Percentiles rank a stretch among this genome's conserved stretches.
Evolutionary conservation across 2,329 filamentous ascomycete species (phyloP).

Genomic region (Plenodomus lindquistii): DNA sequence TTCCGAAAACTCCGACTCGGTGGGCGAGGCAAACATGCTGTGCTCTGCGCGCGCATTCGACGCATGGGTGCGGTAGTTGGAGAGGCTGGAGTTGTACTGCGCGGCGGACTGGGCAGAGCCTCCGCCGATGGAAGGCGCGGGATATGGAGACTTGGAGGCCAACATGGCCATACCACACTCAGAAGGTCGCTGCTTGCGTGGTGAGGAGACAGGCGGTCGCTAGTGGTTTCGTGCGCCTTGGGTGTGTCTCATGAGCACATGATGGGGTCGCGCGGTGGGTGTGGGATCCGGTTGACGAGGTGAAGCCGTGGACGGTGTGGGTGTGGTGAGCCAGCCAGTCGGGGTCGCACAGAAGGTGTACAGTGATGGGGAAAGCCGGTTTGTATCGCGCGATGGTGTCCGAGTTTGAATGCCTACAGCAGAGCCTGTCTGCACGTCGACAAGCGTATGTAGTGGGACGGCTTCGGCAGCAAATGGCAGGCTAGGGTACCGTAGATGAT

Average conservation of each 20-base stretch:
- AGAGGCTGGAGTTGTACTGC: constrained; percentile 41
- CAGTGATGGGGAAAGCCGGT: neutral
- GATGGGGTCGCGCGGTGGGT: constrained; percentile 8
- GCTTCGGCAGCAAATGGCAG: neutral
- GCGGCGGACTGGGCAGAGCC: constrained; percentile 34
- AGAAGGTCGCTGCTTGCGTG: constrained; percentile 2
- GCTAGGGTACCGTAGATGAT: neutral
- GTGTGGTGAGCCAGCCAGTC: constrained; percentile 2
- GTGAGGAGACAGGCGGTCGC: constrained; percentile 1
- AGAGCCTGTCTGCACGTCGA: neutral
- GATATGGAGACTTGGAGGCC: constrained; percentile 73
- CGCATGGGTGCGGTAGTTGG: constrained; percentile 42
- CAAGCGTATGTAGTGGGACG: neutral
- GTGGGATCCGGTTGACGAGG: neutral
- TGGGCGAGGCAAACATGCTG: constrained; percentile 73
- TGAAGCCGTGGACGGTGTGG: constrained; percentile 1
- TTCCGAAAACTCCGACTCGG: constrained; percentile 91
- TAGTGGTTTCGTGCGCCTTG: constrained; percentile 6
- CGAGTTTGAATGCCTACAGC: neutral
- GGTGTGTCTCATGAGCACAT: constrained; percentile 20
- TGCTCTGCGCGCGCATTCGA: constrained; percentile 49
- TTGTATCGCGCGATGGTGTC: neutral
- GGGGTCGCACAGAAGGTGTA: constrained; percentile 6
- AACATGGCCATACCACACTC: constrained; percentile 69
- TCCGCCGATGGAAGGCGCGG: constrained; percentile 55